Base-by-base conservation (phyloP, 371 early-diverging fungal species). In the Mucor velutinosus region DNA sequence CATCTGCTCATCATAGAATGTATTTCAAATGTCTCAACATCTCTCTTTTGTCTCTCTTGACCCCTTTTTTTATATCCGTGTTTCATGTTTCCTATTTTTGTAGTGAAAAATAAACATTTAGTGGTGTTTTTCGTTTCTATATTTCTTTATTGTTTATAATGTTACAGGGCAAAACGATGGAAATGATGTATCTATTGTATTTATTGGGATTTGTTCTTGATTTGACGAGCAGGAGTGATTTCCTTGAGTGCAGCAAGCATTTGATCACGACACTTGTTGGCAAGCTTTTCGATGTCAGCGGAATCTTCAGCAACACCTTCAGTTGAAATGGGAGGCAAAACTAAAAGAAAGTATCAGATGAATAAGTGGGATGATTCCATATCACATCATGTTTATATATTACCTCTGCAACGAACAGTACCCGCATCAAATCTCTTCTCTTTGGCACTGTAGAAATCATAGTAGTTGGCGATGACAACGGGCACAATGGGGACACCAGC, bases 401-500 rank as follows among this genome's bases (percentile, higher is more conserved):
- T 77, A 91, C 90, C 86, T 81, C 88, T 93, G 59, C 96, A 83
- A 35, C 84, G 82, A 56, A 97, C 72, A 33, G 74, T 84, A 30
- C 96, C 95, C 29, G 88, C 72, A 14, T 79, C 77, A 78, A 91
- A 95, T 62, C 84, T 76, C 63, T 76, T 76, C 64, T 76, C 68
- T 63, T 85, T 85, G 11, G 86, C 76, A 75, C 87, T 74, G 81
- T 94, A 97, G 30, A 93, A 56, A 60, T 90, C 80, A 65, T 86
- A 80, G 73, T 95, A 94, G 33, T 94, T 93, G 58, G 92, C 87
- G 23, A 90, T 75, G 21, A 97, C 95, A 27, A 97, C 84, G 10
- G 98, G 98, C n/a, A 97, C 86, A 62, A 98, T 87, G 10, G 97
- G 97, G 6, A 92, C 87, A 63, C 87, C 81, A 1, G 94, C 93